phyloP scores from a whole-genome alignment of 1,284 basidiomycete species.

The Amylostereum chailletii region DNA sequence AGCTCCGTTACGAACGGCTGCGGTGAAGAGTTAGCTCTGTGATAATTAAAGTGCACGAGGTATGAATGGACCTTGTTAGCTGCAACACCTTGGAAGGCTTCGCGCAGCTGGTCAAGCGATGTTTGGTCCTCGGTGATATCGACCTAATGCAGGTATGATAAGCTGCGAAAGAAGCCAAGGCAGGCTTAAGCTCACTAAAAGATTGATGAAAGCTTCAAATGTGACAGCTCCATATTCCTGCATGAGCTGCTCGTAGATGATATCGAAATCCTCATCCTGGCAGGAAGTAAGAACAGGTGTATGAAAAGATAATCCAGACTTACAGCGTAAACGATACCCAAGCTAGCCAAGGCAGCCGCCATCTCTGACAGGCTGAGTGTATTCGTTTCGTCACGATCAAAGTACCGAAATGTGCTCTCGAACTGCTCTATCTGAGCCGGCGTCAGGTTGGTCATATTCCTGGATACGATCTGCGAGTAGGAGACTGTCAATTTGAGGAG shows the following conservation, averaged over 20 bases:
- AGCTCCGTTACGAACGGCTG: constrained; percentile 92
- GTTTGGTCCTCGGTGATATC: constrained; percentile 96
- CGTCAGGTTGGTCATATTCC: constrained; percentile 86
- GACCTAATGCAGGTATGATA: constrained; percentile 41
- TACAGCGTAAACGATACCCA: constrained; percentile 89
- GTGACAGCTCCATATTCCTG: constrained; percentile 83
- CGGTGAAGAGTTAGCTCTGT: constrained; percentile 2
- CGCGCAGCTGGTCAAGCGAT: constrained; percentile 84
- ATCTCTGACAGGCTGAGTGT: constrained; percentile 82
- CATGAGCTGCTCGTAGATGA: constrained; percentile 79
- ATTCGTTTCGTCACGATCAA: constrained; percentile 90
- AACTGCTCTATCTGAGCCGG: constrained; percentile 97
- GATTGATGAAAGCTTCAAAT: constrained; percentile 92
- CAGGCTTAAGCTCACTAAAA: constrained; percentile 51
- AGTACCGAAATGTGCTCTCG: constrained; percentile 95
- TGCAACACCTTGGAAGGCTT: constrained; percentile 90
- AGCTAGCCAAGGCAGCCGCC: constrained; percentile 85
- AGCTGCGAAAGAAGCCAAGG: not conserved
- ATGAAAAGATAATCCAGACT: constrained; percentile 14
- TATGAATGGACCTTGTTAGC: constrained; percentile 67
- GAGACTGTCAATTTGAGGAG: not conserved
- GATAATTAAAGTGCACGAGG: not conserved
- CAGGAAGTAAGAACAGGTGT: constrained; percentile 2
- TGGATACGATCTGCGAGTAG: constrained; percentile 64
- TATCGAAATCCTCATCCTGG: constrained; percentile 81